Conservation (phyloP, 2,329 filamentous ascomycete genomes). For the Pyrenophora teres region DNA sequence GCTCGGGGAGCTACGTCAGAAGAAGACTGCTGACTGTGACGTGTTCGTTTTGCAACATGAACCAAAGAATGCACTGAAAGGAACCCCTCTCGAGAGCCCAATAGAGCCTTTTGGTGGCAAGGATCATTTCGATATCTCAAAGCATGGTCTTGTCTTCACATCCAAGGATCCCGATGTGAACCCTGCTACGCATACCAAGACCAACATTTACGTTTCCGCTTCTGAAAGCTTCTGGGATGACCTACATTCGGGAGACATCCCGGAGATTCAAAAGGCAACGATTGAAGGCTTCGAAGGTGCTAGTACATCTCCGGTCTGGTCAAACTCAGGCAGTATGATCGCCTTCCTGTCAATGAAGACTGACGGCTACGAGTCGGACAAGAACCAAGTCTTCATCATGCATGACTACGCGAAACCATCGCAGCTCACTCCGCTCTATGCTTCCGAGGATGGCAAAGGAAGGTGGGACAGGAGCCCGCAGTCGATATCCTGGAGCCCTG, state of each 20-base stretch:
- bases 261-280: slow-evolving; percentile 57
- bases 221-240: slow-evolving; percentile 61
- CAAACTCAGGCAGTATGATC: slow-evolving; percentile 69
- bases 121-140: slow-evolving; percentile 78
- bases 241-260: slow-evolving; percentile 13
- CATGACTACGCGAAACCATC: slow-evolving; percentile 63
- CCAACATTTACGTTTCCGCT: slow-evolving; percentile 73
- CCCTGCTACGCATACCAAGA: slow-evolving; percentile 77
- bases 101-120: slow-evolving; percentile 78
- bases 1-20: slow-evolving; percentile 63
- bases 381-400: slow-evolving; percentile 68
- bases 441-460: slow-evolving; percentile 66
- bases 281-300: slow-evolving; percentile 68
- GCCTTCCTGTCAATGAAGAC: slow-evolving; percentile 80
- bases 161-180: slow-evolving; percentile 74
- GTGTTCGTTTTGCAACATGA: slow-evolving; percentile 23
- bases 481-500: slow-evolving; percentile 56
- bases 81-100: slow-evolving; percentile 65
- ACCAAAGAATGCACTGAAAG: slow-evolving; percentile 68
- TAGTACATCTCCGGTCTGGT: slow-evolving; percentile 71
- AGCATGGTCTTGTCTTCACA: slow-evolving; percentile 70
- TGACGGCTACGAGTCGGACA: slow-evolving; percentile 80
- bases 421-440: slow-evolving; percentile 63
- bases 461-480: slow-evolving; percentile 61
- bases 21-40: slow-evolving; percentile 16